These are phyloP conservation scores for Kewa caespitosa DNA, from an alignment of 179 eudicot species.

Conservation along the genomic window DNA sequence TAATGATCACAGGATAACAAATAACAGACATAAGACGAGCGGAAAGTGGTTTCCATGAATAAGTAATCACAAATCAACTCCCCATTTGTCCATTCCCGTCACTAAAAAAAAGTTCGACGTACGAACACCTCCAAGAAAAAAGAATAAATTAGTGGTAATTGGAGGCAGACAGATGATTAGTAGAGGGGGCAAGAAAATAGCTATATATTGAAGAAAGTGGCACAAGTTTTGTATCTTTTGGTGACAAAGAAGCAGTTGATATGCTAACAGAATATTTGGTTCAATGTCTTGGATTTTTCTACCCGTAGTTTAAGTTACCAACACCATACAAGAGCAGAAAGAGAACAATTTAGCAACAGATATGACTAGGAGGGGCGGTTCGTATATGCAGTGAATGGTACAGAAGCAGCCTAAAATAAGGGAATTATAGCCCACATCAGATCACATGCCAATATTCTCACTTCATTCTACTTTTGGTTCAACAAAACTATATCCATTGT, in stretches of 20 bases:
- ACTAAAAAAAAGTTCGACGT: not conserved
- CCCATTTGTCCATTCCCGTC: too few relatives aligned
- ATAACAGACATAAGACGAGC: not conserved
- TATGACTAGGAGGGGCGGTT: not conserved
- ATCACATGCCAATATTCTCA: constrained; percentile 10
- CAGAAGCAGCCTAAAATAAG: constrained; percentile 6
- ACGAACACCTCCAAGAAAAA: not conserved
- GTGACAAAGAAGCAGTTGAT: constrained; percentile 14
- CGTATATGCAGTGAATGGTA: not conserved
- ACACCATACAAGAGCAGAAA: too few relatives aligned
- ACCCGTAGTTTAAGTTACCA: not conserved
- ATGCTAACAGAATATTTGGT: constrained; percentile 5
- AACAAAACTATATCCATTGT: not conserved
- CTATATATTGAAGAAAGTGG: not conserved
- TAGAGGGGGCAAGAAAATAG: not conserved
- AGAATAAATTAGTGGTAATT: not conserved
- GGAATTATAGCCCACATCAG: not conserved
- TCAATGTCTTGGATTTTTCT: not conserved
- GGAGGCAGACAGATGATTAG: not conserved
- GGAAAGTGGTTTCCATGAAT: too few relatives aligned
- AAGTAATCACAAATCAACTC: too few relatives aligned
- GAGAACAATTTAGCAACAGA: not conserved
- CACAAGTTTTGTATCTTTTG: not conserved
- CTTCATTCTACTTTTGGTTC: constrained; percentile 1
- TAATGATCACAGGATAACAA: not conserved